phyloP scores from a whole-genome alignment of 2,329 filamentous ascomycete species.

The Diplodia sapinea region DNA sequence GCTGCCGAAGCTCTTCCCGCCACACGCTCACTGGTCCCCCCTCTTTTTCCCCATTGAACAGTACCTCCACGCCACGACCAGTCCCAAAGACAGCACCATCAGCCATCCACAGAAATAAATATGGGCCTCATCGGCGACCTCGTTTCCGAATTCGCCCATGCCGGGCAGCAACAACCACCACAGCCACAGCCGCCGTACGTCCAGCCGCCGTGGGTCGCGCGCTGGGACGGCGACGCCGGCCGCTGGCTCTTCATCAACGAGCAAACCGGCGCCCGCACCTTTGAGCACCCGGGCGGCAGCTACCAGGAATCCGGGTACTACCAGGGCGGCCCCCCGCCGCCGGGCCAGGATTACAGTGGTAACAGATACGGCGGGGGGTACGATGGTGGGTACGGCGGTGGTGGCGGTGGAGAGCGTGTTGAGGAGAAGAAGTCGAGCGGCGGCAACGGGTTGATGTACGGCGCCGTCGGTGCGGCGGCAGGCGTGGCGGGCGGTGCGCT shows the following conservation, averaged over 20 bases:
- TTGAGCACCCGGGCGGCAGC: slow-evolving; percentile 44
- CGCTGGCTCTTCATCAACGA: slow-evolving; percentile 56
- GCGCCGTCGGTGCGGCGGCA: slow-evolving; percentile 48
- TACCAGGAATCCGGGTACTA: slow-evolving; percentile 31
- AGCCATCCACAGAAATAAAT: background rate
- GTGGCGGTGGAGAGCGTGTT: slow-evolving; percentile 17
- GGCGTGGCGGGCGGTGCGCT: slow-evolving; percentile 53
- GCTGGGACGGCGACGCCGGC: slow-evolving; percentile 32
- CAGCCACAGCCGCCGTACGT: slow-evolving; percentile 10
- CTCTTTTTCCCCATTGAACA: background rate
- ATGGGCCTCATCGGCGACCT: slow-evolving; percentile 29
- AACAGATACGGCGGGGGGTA: slow-evolving; percentile 32
- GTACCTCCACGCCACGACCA: background rate
- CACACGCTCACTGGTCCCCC: background rate
- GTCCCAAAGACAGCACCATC: background rate
- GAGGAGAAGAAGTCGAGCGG: slow-evolving; percentile 40
- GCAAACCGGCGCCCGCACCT: slow-evolving; percentile 53
- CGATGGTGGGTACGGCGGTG: slow-evolving; percentile 20
- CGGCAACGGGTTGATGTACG: slow-evolving; percentile 43
- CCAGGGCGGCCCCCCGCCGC: slow-evolving; percentile 26
- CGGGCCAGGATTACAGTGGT: slow-evolving; percentile 32
- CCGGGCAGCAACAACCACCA: background rate
- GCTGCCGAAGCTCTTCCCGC: too few species aligned
- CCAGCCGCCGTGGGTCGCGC: slow-evolving; percentile 29
- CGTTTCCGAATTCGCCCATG: slow-evolving; percentile 29